A percentile compares a stretch with the other conserved stretches of the same genome.
Evolutionary conservation across 2,329 filamentous ascomycete species (phyloP).

Genomic region (Geosmithia morbida): DNA sequence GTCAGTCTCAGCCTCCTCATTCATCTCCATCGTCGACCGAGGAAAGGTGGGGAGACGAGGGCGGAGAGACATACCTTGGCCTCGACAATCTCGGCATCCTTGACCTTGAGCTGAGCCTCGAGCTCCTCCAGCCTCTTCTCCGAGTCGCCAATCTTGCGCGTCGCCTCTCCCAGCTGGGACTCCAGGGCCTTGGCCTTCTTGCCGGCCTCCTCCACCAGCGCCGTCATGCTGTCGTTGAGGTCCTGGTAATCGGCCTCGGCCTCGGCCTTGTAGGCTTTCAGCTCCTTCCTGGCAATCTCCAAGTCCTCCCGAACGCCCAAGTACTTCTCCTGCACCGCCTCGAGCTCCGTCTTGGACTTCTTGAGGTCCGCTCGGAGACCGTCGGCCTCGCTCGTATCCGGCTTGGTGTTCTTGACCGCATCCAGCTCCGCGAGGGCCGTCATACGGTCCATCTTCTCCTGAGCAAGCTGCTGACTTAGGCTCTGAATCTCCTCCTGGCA

Average conservation of each 20-base stretch:
- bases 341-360: conserved; percentile 23
- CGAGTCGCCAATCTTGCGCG: conserved; percentile 26
- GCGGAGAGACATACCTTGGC: conserved; percentile 32
- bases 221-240: conserved; percentile 47
- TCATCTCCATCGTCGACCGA: too few species aligned
- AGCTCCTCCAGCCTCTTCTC: conserved; percentile 32
- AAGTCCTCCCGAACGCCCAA: conserved; percentile 24
- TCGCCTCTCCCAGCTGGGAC: conserved; percentile 27
- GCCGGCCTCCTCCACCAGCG: conserved; percentile 44
- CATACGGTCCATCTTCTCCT: conserved; percentile 46
- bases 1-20: background rate
- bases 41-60: background rate
- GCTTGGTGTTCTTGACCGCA: conserved; percentile 37
- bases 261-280: conserved; percentile 36
- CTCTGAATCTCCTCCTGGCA: conserved; percentile 31
- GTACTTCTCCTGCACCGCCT: conserved; percentile 18
- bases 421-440: conserved; percentile 47
- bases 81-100: conserved; percentile 49
- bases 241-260: conserved; percentile 45
- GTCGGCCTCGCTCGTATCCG: conserved; percentile 40
- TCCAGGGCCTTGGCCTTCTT: conserved; percentile 36
- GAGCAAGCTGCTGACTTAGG: conserved; percentile 37
- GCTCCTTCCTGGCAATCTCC: conserved; percentile 32
- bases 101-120: conserved; percentile 43
- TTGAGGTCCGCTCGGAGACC: conserved; percentile 34